Base-by-base conservation (phyloP, 2,329 filamentous ascomycete species). In the Sporothrix schenckii region DNA sequence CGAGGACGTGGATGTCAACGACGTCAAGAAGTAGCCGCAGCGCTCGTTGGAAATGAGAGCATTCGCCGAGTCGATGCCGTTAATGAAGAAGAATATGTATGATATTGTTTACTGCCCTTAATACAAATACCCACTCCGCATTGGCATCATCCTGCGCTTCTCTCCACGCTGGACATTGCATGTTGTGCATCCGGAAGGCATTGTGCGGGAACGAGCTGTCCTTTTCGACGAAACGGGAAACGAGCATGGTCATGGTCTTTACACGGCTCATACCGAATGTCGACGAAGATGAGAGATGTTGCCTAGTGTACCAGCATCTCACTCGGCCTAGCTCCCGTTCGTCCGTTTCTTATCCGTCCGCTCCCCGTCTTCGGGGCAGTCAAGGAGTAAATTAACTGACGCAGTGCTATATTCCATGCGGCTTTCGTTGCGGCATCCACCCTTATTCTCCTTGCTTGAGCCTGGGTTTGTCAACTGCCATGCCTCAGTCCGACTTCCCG, bases 1-100 rank as follows among this genome's bases (percentile, higher is more conserved):
- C 34, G 68, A 63, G 19, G 52, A 21, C 7, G 61, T 53, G 21
- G 34, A 69, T 11, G 24, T 72, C 19, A 70, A 70, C 14, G 60
- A 67, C 27, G 41, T 50, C 14, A 52, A 65, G n/a, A 21, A 34
- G 44, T 54, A 39, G 60, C 14, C 41, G 24, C 50, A 5, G 21
- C 21, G 9, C n/a, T 9, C 10, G 10, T 61, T 3, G 58, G 4
- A 21, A 21, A 41, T 6, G 21, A 54, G 14, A 14, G 24, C 0
- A 3, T 14, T 7, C 19, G 19, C 5, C 13, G 41, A n/a, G 9
- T 24, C 7, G 60, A 66, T 7, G 21, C 4, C 27, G 53, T 11
- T 49, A 21, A 30, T 27, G 60, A 14, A 9, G 21, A 30, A 2
- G 30, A 19, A 11, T 2, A 13, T 65, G 61, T 65, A 50, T n/a